Evolutionary conservation across 2,329 filamentous ascomycete genomes (phyloP).

Genomic region (Amesomyces nigricolor): DNA sequence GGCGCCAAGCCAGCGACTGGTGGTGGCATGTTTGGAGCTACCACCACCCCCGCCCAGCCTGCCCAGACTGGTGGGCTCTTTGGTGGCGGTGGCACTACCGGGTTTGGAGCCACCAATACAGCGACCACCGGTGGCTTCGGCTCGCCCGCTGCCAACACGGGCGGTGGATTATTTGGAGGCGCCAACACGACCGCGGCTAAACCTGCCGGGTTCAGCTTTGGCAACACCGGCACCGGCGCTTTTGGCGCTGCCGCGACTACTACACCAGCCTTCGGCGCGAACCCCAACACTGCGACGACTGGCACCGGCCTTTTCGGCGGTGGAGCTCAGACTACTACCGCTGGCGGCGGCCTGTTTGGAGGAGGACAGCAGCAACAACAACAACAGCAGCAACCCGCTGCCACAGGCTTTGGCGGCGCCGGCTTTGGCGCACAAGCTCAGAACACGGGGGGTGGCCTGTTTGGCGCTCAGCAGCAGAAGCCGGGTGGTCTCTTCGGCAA

Average conservation of each 20-base stretch:
- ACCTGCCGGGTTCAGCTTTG: slow-evolving; percentile 23
- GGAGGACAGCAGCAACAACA: slow-evolving; percentile 14
- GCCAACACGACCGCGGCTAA: slow-evolving; percentile 15
- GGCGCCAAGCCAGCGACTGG: slow-evolving; percentile 29
- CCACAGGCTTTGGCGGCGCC: slow-evolving; percentile 28
- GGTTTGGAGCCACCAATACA: slow-evolving; percentile 19
- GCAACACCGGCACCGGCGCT: slow-evolving; percentile 17
- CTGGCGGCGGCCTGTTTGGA: slow-evolving; percentile 30
- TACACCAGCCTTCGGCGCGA: slow-evolving; percentile 20
- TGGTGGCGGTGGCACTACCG: slow-evolving; percentile 28
- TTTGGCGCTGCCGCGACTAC: slow-evolving; percentile 16
- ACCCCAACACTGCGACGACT: slow-evolving; percentile 23
- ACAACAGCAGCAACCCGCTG: slow-evolving; percentile 22
- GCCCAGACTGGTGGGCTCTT: slow-evolving; percentile 41
- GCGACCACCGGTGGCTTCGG: slow-evolving; percentile 16
- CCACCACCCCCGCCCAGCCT: slow-evolving; percentile 20
- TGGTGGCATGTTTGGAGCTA: slow-evolving; percentile 41
- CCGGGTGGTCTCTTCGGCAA: slow-evolving; percentile 27
- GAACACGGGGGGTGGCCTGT: slow-evolving; percentile 22
- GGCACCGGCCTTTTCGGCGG: slow-evolving; percentile 36
- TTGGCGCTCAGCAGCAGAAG: slow-evolving; percentile 29
- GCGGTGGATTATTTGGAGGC: slow-evolving; percentile 34
- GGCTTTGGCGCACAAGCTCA: slow-evolving; percentile 26
- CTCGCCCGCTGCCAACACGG: slow-evolving; percentile 12
- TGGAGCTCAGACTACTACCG: slow-evolving; percentile 21